Evolutionary conservation across 768 basidiomycete genomes (phyloP), one percentile per base, ranked within the genome.

Genomic region (Rhizopogon vesiculosus): DNA sequence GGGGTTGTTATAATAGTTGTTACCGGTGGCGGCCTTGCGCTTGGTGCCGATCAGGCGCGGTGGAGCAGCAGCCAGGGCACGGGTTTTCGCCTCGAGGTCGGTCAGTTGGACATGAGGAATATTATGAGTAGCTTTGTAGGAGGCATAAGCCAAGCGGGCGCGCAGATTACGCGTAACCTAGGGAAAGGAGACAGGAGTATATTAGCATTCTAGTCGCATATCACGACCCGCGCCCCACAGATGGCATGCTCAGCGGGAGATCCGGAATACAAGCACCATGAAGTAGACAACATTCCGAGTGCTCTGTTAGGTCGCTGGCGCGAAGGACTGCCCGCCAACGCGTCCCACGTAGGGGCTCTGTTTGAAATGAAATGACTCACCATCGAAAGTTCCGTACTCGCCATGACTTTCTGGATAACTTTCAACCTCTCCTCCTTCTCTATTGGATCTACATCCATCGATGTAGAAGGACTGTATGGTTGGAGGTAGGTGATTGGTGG

Each of bases 131-230:
- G 91, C 89, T 72, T 93, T 93, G 79, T 87, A 91, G 1, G 87
- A 86, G 22, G 91, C 91, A 71, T 91, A 90, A 0, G 88, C 81
- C 51, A 93, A 80, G 61, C 90, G 86, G 62, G 90, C 80, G 58
- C 91, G 84, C 55, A 93, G 79, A 53, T 81, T 85, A 67, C 88
- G 87, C 65, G 89, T 89, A 33, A 93, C 83, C 91, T 93, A 74
- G 56, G 58, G 48, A 49, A 55, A 58, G 40, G 65, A 66, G 58
- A 65, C 64, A 73, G 60, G 64, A 69, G 61, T 60, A 49, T 9
- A 61, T 71, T 22, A 70, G 71, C 4, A 33, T 45, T 18, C 15
- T 46, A 22, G 33, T 44, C 38, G 41, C 43, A 56, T 35, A 56
- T 42, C 29, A 57, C 41, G 41, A 48, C 55, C 43, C 53, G 31